Evolutionary conservation across 2,329 filamentous ascomycete species (phyloP).

Genomic region (Ascochyta koolunga): DNA sequence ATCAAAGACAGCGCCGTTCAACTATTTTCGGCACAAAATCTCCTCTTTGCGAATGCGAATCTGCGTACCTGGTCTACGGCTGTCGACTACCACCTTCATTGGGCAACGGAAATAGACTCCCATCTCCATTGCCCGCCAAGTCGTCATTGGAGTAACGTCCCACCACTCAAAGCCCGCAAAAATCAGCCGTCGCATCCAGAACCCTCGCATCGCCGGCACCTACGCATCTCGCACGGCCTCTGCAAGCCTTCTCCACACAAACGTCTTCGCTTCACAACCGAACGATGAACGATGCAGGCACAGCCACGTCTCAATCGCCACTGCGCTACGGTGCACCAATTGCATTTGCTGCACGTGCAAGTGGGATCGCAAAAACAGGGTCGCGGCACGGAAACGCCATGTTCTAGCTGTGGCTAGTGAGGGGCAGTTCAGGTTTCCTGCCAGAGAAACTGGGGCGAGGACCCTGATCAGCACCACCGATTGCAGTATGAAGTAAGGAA

Average conservation of each 20-base stretch:
- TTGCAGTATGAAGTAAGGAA: conserved; percentile 21
- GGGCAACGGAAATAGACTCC: conserved; percentile 5
- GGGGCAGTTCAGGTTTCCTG: conserved; percentile 23
- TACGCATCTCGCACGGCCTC: conserved; percentile 3
- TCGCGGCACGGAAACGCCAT: conserved; percentile 21
- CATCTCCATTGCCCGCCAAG: neutral
- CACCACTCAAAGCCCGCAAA: conserved; percentile 2
- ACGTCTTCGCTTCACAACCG: conserved; percentile 10
- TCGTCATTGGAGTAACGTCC: conserved; percentile 7
- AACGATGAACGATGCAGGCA: conserved; percentile 3
- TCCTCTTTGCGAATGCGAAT: neutral
- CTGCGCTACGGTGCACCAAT: conserved; percentile 3
- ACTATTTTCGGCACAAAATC: neutral
- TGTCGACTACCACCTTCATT: neutral
- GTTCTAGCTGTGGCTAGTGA: conserved; percentile 37
- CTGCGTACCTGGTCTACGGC: neutral
- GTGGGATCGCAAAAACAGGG: conserved; percentile 4
- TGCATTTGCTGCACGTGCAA: conserved; percentile 5
- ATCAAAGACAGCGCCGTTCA: neutral
- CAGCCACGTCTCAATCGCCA: conserved; percentile 16
- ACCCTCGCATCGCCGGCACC: conserved; percentile 5
- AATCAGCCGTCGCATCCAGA: conserved; percentile 1
- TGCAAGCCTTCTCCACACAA: conserved; percentile 16
- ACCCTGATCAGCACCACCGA: conserved; percentile 34
- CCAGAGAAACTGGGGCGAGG: conserved; percentile 19